These are phyloP conservation scores for Pseudogymnoascus sp. DNA, from an alignment of 2,329 filamentous ascomycete species.

Conservation along the genomic window DNA sequence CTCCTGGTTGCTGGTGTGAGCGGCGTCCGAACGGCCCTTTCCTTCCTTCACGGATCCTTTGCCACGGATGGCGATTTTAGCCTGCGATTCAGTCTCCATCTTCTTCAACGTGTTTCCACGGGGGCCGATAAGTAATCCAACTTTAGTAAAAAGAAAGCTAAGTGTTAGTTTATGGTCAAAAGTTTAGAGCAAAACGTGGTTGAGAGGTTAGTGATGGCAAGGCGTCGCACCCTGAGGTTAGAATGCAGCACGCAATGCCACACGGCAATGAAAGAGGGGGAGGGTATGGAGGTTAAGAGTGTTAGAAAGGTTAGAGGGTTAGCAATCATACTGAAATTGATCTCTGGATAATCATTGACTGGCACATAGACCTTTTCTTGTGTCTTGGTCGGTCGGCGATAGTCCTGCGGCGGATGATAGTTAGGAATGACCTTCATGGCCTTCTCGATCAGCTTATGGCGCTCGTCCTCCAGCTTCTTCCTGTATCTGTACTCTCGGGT, in stretches of 20 bases:
- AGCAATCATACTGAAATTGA: conserved; percentile 99
- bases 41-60: conserved; percentile 99
- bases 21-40: conserved; percentile 96
- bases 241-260: conserved; percentile 29
- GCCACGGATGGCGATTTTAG: conserved; percentile 98
- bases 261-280: conserved; percentile 34
- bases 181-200: conserved; percentile 29
- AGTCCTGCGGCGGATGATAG: conserved; percentile 97
- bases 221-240: conserved; percentile 22
- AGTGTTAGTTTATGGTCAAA: conserved; percentile 67
- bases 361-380: conserved; percentile 99
- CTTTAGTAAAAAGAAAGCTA: conserved; percentile 80
- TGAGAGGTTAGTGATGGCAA: conserved; percentile 31
- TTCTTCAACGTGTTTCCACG: conserved; percentile 99
- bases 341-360: conserved; percentile 99
- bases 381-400: conserved; percentile 97
- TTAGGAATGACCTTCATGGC: conserved; percentile 99
- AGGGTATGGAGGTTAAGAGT: conserved; percentile 36
- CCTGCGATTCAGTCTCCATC: conserved; percentile 95
- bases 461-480: conserved; percentile 96
- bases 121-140: conserved; percentile 99
- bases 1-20: conserved; percentile 99
- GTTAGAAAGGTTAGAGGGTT: conserved; percentile 87
- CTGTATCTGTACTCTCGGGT: conserved; percentile 97
- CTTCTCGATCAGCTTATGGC: conserved; percentile 97